Percentiles rank a stretch among this genome's conserved stretches.
Evolutionary conservation across 345 rosid species (phyloP).

Genomic region (Barbarea vulgaris): DNA sequence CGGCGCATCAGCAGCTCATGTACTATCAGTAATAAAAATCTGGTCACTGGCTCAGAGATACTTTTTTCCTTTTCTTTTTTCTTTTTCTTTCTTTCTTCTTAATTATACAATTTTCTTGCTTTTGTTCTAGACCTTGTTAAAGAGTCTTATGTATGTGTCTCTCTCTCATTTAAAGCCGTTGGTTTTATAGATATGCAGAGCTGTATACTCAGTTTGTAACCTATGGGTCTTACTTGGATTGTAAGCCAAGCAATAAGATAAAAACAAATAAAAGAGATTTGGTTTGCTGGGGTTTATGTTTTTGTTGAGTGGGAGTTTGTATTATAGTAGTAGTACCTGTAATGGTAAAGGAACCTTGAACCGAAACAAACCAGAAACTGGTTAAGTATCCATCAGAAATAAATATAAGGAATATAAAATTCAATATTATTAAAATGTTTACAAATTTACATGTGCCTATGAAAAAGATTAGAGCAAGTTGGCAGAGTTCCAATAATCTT

Average conservation of each 20-base stretch:
- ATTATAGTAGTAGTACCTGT: not conserved
- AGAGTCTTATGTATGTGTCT: constrained; percentile 27
- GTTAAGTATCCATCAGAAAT: too few relatives aligned
- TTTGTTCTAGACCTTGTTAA: constrained; percentile 26
- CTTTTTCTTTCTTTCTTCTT: not conserved
- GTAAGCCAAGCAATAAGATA: constrained; percentile 14
- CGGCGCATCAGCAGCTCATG: constrained; percentile 88
- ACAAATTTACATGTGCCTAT: not conserved
- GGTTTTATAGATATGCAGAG: constrained; percentile 16
- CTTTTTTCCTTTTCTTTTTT: not conserved
- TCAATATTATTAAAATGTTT: not conserved
- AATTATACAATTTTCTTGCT: constrained; percentile 14
- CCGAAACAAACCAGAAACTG: too few relatives aligned
- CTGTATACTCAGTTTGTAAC: constrained; percentile 27
- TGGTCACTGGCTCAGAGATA: not conserved
- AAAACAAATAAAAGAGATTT: constrained; percentile 26
- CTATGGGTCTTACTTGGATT: constrained; percentile 16
- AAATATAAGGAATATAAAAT: not conserved
- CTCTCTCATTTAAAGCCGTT: constrained; percentile 15
- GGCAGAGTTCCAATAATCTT: not conserved
- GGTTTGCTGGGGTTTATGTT: not conserved
- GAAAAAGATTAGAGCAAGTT: not conserved
- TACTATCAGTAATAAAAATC: constrained; percentile 61
- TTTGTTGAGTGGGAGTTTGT: not conserved
- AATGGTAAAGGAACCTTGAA: not conserved